phyloP scores from a whole-genome alignment of 331 rosid genomes.

The Pyracantha coccinea region DNA sequence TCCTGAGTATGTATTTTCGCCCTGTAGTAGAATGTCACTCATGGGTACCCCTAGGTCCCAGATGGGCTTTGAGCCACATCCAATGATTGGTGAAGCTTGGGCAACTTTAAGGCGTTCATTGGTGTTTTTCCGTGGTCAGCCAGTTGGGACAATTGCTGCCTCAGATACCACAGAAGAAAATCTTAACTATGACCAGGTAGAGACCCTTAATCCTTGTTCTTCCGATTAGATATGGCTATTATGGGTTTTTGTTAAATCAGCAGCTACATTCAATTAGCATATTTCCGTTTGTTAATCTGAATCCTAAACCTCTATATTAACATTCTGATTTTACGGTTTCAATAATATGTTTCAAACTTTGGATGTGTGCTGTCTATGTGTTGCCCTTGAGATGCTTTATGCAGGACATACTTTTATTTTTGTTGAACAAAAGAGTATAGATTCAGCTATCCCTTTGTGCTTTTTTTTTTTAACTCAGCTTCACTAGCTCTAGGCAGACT shows the following conservation, averaged over 20 bases:
- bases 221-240: not conserved
- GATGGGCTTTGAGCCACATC: constrained; percentile 38
- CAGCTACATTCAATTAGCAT: not conserved
- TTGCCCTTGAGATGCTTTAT: not conserved
- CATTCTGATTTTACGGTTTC: not conserved
- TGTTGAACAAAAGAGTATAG: not conserved
- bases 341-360: not conserved
- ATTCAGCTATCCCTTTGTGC: not conserved
- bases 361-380: not conserved
- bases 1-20: constrained; percentile 33
- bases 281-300: not conserved
- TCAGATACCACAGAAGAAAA: constrained; percentile 63
- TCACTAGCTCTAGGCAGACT: not conserved
- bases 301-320: not conserved
- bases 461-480: not conserved
- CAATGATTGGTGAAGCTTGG: constrained; percentile 60
- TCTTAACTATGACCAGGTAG: constrained; percentile 79
- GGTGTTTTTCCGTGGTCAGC: constrained; percentile 64
- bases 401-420: not conserved
- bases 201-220: not conserved
- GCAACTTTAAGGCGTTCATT: constrained; percentile 63
- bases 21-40: constrained; percentile 39
- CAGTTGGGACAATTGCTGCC: constrained; percentile 92
- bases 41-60: constrained; percentile 50
- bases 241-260: not conserved